These are phyloP conservation scores for Pichia pseudocactophila DNA, from an alignment of 805 yeast species.

Conservation along the genomic window DNA sequence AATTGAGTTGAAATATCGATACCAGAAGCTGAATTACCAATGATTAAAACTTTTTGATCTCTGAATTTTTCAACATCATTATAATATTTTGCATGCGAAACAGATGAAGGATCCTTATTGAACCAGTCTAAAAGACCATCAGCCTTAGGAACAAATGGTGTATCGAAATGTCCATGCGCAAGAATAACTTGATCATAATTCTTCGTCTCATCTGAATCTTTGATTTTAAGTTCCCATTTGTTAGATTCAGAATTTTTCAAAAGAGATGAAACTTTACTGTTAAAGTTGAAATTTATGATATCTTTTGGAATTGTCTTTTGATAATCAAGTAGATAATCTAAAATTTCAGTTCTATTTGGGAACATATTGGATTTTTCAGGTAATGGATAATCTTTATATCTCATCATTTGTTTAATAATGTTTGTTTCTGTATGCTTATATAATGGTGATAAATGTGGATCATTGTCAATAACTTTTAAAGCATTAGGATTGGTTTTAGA, in stretches of 20 bases:
- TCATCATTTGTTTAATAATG: conserved; percentile 26
- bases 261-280: conserved; percentile 40
- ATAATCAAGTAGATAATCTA: conserved; percentile 51
- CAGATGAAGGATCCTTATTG: conserved; percentile 21
- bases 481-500: conserved; percentile 12
- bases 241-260: conserved; percentile 19
- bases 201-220: conserved; percentile 1
- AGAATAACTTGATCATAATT: conserved; percentile 32
- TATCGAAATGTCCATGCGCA: conserved; percentile 41
- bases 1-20: conserved; percentile 41
- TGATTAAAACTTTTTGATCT: conserved; percentile 28
- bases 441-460: conserved; percentile 25
- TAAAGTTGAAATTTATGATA: conserved; percentile 27
- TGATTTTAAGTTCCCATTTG: conserved; percentile 22
- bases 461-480: conserved; percentile 13
- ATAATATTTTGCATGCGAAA: conserved; percentile 40
- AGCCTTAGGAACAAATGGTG: conserved; percentile 37
- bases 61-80: conserved; percentile 26
- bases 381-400: conserved; percentile 23
- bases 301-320: conserved; percentile 31
- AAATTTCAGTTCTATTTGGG: conserved; percentile 54
- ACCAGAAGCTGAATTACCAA: conserved; percentile 59
- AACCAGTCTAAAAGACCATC: conserved; percentile 32
- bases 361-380: conserved; percentile 38
- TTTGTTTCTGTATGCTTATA: conserved; percentile 29